phyloP scores from a whole-genome alignment of 2,329 filamentous ascomycete genomes.

The Aspergillus phoenicis region DNA sequence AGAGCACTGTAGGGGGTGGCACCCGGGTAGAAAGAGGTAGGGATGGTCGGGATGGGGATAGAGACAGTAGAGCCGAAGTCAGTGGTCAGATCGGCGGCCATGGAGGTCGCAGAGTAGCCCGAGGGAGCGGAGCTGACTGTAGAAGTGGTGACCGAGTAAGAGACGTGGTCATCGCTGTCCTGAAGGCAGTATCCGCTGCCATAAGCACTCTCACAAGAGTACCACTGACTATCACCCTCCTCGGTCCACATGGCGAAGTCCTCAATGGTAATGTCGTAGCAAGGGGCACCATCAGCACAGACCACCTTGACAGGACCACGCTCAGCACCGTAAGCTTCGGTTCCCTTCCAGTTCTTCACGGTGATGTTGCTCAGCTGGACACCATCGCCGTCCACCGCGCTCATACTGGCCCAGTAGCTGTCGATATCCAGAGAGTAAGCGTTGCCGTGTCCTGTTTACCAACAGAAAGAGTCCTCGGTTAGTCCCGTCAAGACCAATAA shows the following conservation, averaged over 20 bases:
- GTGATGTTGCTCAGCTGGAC: constrained; percentile 57
- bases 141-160: constrained; percentile 24
- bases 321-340: constrained; percentile 48
- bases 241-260: constrained; percentile 55
- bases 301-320: constrained; percentile 58
- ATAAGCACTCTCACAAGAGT: constrained; percentile 55
- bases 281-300: constrained; percentile 56
- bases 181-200: constrained; percentile 53
- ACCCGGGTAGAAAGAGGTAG: constrained; percentile 34
- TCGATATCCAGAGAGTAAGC: constrained; percentile 62
- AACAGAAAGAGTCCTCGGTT: constrained; percentile 29
- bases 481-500: not conserved
- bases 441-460: constrained; percentile 54
- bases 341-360: constrained; percentile 60
- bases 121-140: constrained; percentile 29
- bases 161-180: constrained; percentile 19
- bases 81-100: constrained; percentile 29
- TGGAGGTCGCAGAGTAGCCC: constrained; percentile 32
- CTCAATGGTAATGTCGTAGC: constrained; percentile 55
- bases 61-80: constrained; percentile 29
- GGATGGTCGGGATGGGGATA: constrained; percentile 28
- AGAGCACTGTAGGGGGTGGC: constrained; percentile 34
- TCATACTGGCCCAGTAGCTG: constrained; percentile 55
- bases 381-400: constrained; percentile 49
- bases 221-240: constrained; percentile 30